Evolutionary conservation across 2,329 filamentous ascomycete species (phyloP).

Genomic region (Epichloe sp.): DNA sequence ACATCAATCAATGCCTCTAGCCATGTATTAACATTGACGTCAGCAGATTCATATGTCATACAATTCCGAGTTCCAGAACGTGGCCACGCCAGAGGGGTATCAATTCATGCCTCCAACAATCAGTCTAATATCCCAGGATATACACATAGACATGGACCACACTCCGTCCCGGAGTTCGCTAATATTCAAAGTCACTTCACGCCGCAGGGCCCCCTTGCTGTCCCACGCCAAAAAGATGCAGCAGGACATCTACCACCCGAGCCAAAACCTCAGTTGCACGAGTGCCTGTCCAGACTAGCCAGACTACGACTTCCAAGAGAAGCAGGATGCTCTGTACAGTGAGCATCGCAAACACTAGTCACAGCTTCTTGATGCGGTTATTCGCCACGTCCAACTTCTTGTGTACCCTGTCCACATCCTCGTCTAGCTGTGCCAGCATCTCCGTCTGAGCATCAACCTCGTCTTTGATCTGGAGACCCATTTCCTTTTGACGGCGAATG

Average conservation of each 20-base stretch:
- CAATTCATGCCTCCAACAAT: not conserved
- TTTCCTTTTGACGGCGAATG: slow-evolving; percentile 60
- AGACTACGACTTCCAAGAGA: slow-evolving; percentile 17
- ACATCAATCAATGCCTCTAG: no score
- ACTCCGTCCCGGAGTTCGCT: not conserved
- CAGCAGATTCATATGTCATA: no score
- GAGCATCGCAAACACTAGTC: slow-evolving; percentile 19
- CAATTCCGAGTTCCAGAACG: not conserved
- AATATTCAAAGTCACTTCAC: not conserved
- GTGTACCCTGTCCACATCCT: slow-evolving; percentile 51
- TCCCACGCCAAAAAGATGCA: slow-evolving; percentile 13
- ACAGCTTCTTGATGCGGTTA: slow-evolving; percentile 55
- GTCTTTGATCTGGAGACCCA: slow-evolving; percentile 62
- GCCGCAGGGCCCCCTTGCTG: not conserved
- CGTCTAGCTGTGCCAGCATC: slow-evolving; percentile 53
- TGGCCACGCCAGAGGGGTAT: not conserved
- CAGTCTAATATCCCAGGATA: not conserved
- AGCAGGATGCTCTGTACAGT: slow-evolving; percentile 16
- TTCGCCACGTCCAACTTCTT: slow-evolving; percentile 64
- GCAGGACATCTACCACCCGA: slow-evolving; percentile 16
- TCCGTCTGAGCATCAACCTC: slow-evolving; percentile 61
- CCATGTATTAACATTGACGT: no score
- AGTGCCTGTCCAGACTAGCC: slow-evolving; percentile 17
- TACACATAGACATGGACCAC: not conserved
- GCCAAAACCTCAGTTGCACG: slow-evolving; percentile 12